Base-by-base conservation (phyloP, 2,329 filamentous ascomycete genomes). In the Aspergillus ochraceoroseus region DNA sequence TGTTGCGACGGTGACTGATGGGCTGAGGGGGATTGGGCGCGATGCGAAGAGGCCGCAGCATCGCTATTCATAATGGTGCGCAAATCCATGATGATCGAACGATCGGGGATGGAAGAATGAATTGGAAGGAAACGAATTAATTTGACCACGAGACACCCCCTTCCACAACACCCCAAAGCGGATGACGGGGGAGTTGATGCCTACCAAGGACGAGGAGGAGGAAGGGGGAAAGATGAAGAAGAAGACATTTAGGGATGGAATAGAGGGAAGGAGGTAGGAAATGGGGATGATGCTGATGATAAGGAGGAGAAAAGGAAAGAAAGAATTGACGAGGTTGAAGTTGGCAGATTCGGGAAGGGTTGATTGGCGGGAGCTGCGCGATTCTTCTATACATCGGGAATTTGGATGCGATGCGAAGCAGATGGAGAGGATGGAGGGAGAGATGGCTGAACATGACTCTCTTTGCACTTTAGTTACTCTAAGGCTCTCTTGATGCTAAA, bases 61-160 rank as follows among this genome's bases (percentile, higher is more conserved):
- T 70, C 66, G 49, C 39, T 67, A 56, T 74, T 74, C 64, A 75
- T 71, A 53, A 75, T 74, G 40, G 68, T 71, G 58, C 70, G 67
- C 57, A 75, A 65, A 61, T 75, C 72, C 72, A 75, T 74, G 55
- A 57, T 48, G 60, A 35, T 17, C 13, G 12, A 15, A 11, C 20
- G 17, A 13, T 37, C 19, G 25, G 17, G 14, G 9, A 9, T 34
- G 18, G 26, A n/a, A n/a, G n/a, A 20, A 23, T 32, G 14, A 35
- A 13, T 9, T 9, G 12, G 18, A 38, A 23, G 8, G 28, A 32
- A 30, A 38, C 23, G 7, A 22, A 31, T 34, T 14, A 23, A 23
- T n/a, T 25, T 27, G 29, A 32, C 12, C 31, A 34, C 23, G 26
- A 38, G 19, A 30, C 35, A 35, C 41, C 44, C 43, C 47, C 47